phyloP scores from a whole-genome alignment of 352 stramenopile genomes.

The Aphanomyces euteiches region DNA sequence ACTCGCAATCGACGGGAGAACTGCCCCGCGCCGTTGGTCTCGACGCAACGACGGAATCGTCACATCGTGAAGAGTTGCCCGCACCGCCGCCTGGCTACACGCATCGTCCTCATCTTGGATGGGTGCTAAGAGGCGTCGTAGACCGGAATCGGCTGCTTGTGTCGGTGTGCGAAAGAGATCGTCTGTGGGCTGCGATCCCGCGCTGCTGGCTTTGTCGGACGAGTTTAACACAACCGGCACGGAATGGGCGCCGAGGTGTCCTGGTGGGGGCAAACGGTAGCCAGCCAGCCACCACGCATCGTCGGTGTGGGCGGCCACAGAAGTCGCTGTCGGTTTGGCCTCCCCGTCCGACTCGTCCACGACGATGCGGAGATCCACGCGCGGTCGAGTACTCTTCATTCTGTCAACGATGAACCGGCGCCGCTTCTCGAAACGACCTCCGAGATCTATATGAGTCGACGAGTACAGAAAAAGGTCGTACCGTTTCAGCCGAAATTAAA shows the following conservation, averaged over 20 bases:
- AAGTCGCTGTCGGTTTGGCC: neutral
- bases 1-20: constrained; percentile 5
- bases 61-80: neutral
- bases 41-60: neutral
- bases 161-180: constrained; percentile 11
- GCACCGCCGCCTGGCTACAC: neutral
- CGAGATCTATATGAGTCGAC: neutral
- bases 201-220: neutral
- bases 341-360: constrained; percentile 12
- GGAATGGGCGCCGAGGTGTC: constrained; percentile 20
- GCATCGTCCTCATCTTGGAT: neutral
- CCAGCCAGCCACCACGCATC: constrained; percentile 22
- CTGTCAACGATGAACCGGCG: constrained; percentile 2
- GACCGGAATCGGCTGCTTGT: neutral
- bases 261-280: constrained; percentile 16
- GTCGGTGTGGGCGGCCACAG: neutral
- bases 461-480: too few relatives aligned
- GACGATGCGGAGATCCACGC: constrained; percentile 25
- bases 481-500: too few relatives aligned
- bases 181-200: neutral
- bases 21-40: neutral
- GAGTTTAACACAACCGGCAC: neutral
- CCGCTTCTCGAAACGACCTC: constrained; percentile 8
- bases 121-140: neutral
- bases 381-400: constrained; percentile 8